Evolutionary conservation across 73 alveolate species (phyloP), one percentile per base, ranked within the genome.

Genomic region (Effrenium voratum): DNA sequence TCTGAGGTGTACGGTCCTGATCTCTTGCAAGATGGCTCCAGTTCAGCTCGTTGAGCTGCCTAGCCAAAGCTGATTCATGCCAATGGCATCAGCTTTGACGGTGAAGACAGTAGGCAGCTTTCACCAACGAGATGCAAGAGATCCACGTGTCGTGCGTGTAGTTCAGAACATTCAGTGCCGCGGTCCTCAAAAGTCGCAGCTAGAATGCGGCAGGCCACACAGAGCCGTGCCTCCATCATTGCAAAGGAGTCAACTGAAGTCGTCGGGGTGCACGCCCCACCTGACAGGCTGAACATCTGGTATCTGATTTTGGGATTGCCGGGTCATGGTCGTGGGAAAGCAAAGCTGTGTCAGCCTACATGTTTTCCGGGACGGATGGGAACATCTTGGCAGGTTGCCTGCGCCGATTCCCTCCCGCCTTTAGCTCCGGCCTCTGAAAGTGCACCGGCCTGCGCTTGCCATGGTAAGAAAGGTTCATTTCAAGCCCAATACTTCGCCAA

Each of bases 31-130:
- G 72, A 2, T 86, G 68, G 49, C 36, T 86, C 95, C 95, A 86
- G 73, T 86, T 86, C 49, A 86, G 72, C 95, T 86, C 95, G 41
- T 86, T 86, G 63, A 86, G 95, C 84, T 86, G 95, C 95, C 95
- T 86, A 8, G 55, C 52, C 38, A 3, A 5, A 36, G 75, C 49
- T 2, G 60, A 10, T 4, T 40, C 40, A 2, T 55, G 55, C 30
- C 40, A 63, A 10, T 30, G 26, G 79, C 79, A 41, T 66, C 16
- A 15, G 43, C n/a, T 41, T 30, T 30, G 24, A 30, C 77, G 40
- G 34, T 60, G 76, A 22, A 36, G 19, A 19, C n/a, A n/a, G n/a
- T n/a, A n/a, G n/a, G n/a, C n/a, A n/a, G 28, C 72, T 22, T 57
- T 26, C 82, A 5, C 28, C 47, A n/a, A n/a, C 85, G 10, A 79